Evolutionary conservation across 2,329 filamentous ascomycete species (phyloP), one percentile per base, ranked within the genome.

Genomic region (Epichloe bromicola): DNA sequence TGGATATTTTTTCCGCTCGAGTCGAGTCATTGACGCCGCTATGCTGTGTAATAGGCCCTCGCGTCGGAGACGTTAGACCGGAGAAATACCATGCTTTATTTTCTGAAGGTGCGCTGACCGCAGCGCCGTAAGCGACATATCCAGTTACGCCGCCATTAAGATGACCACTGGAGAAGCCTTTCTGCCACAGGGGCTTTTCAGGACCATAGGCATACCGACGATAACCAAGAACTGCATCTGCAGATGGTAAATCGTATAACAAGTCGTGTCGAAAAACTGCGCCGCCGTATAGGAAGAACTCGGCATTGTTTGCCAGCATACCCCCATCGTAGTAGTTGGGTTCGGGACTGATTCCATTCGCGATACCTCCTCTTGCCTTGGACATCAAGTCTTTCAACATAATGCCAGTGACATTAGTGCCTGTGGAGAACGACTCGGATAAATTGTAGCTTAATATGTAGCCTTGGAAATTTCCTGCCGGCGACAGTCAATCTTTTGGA

Each of bases 11-110:
- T n/a, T 63, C 60, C 3, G 74, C 69, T n/a, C 59, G 67, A 0
- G 59, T 48, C 2, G 68, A 67, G 0, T 63, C 59, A 33, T 72
- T 68, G 5, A n/a, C 14, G 1, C 53, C 14, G 1, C 53, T 49
- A 10, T 60, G 63, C 2, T 60, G 59, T 51, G 69, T 72, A 42
- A 86, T 74, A 0, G 70, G 65, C 0, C 78, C 79, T 58, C 67
- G 73, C 12, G 65, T 63, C 0, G 70, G 63, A 0, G 78, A 72
- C 14, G 69, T 74, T 63, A 83, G 67, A 0, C 85, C 85, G 0
- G 80, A 78, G 56, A 88, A 85, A 57, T 87, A 87, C 70, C 80
- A 88, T 0, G 81, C 82, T 56, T 80, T 74, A 55, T 86, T 82
- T 63, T 88, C 84, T 0, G 82, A 86, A 0, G 83, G 83, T 0